Evolutionary conservation across 805 yeast species (phyloP), one percentile per base, ranked within the genome.

Genomic region (Ogataea pilisensis): DNA sequence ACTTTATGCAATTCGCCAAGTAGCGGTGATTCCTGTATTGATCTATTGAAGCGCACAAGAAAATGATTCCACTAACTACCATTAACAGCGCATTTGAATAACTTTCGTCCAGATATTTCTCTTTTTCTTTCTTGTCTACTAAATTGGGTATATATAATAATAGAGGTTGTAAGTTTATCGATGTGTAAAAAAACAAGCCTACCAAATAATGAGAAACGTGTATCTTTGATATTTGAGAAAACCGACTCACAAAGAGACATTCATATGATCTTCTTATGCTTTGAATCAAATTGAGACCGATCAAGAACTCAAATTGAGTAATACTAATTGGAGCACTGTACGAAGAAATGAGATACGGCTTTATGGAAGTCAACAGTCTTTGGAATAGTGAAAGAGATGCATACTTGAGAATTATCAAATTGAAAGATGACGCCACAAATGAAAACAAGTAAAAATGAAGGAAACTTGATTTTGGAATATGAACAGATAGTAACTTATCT

Each of bases 121-220:
- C n/a, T n/a, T n/a, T n/a, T n/a, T n/a, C n/a, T n/a, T n/a, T n/a
- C n/a, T n/a, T n/a, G n/a, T n/a, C 11, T 12, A 18, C 22, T 14
- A 12, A 32, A 17, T 26, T 29, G 4, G 45, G 27, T 22, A 43
- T 18, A 19, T 69, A 47, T 22, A 39, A 37, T 16, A 53, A 37
- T 5, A 48, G 34, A 0, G 64, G 63, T 17, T 52, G 70, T 8
- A 70, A 21, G 39, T 76, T 70, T 8, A 80, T 62, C 1, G 73
- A 57, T 0, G 74, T 40, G 48, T 85, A 85, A 52, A 78, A 83
- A 50, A 69, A 65, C 4, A 82, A 26, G 0, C 93, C 95, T 4
- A 75, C 82, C 1, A 78, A 37, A 51, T 83, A 85, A 60, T 85
- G 93, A 1, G 77, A 65, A 28, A 82, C 51, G 53, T 83, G 81